These are phyloP conservation scores for Xylaria sp. DNA, from an alignment of 2,329 filamentous ascomycete species.

Conservation along the genomic window DNA sequence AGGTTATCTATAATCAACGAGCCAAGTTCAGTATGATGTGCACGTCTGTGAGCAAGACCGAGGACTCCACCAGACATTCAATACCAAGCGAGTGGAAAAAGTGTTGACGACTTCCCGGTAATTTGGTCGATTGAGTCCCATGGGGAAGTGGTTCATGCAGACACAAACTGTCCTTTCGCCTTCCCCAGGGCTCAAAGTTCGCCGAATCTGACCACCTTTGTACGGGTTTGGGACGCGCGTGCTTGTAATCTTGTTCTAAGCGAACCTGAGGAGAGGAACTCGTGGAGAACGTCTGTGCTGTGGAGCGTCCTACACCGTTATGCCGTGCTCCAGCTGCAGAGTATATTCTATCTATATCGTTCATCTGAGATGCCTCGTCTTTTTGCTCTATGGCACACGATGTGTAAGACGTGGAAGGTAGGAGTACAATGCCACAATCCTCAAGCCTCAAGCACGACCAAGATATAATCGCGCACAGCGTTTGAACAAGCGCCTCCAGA, in stretches of 20 bases:
- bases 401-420: not conserved
- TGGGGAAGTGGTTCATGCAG: not conserved
- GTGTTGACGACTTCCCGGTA: too few species aligned
- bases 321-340: not conserved
- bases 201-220: not conserved
- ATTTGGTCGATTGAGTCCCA: not conserved
- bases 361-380: not conserved
- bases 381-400: not conserved
- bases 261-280: not conserved
- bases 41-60: not conserved
- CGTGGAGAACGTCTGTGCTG: not conserved
- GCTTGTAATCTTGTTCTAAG: not conserved
- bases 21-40: not conserved
- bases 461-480: not conserved
- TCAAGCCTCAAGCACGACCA: not conserved
- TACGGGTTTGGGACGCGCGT: not conserved
- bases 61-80: not conserved
- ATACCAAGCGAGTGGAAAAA: not conserved
- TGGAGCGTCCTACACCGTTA: not conserved
- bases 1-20: not conserved
- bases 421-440: not conserved
- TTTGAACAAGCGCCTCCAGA: not conserved
- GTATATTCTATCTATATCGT: not conserved
- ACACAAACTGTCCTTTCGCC: not conserved
- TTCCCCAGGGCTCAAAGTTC: not conserved